Base-by-base conservation (phyloP, 1,139 yeast genomes). In the Taiozyma onychis region DNA sequence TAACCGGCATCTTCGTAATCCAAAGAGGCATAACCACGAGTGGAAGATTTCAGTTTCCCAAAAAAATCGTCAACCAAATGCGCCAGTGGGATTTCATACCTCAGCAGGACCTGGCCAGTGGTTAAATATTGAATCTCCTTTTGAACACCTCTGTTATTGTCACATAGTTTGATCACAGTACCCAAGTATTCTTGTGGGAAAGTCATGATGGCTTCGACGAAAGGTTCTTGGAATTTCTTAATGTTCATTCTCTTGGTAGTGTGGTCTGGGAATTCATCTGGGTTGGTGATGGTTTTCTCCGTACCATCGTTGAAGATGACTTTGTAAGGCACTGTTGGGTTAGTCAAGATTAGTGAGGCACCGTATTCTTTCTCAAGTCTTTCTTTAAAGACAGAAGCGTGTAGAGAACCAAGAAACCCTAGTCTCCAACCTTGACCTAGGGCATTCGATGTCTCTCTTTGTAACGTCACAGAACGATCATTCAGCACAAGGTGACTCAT, bases 341-440 rank as follows among this genome's bases (percentile, higher is more conserved):
- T 91, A 0, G 99, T 93, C 53, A 93, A 83, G 57, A 93, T 90
- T 56, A 93, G 78, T 53, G 88, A 85, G 2, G 96, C 91, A 4
- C 98, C 98, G 62, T 93, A 93, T 65, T 93, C 99, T 55, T 86
- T 88, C 59, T 90, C 96, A 52, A 93, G 73, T 48, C 99, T 72
- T 61, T 93, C 97, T 58, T 88, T 85, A 68, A 93, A 93, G 2
- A 93, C 98, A 21, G 96, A 85, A 0, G 98, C 97, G 72, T 93
- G 99, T 39, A 93, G 70, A 0, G 97, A 89, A 0, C 99, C 99
- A 45, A 93, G 71, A 63, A 93, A 93, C 1, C 99, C 99, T 41
- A 93, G 71, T 65, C 98, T 80, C 99, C 99, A 93, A 32, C 99
- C 99, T 61, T 91, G 91, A 0, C 99, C 99, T 52, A 93, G 73